A percentile compares a stretch with the other conserved stretches of the same genome.
phyloP scores from a whole-genome alignment of 2,329 filamentous ascomycete species.

The Phyllosticta paracitricarpa region DNA sequence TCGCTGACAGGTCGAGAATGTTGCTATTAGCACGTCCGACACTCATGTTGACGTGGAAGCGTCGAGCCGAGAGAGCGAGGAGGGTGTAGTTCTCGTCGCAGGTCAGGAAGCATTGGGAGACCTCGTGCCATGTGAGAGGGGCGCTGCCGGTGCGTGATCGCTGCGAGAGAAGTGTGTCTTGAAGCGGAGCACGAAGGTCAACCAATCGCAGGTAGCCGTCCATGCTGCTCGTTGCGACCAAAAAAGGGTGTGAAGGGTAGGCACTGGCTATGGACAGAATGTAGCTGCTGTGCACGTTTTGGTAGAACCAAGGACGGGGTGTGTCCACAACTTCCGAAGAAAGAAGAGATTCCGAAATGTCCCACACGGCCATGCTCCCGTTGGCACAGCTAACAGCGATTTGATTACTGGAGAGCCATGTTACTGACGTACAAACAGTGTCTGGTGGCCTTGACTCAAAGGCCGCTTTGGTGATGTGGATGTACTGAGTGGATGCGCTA shows the following conservation, averaged over 20 bases:
- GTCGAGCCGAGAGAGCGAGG: conserved; percentile 39
- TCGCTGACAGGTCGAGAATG: conserved; percentile 36
- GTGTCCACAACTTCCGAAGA: conserved; percentile 15
- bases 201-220: conserved; percentile 46
- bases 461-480: conserved; percentile 37
- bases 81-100: conserved; percentile 46
- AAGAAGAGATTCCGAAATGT: conserved; percentile 26
- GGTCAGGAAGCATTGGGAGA: conserved; percentile 43
- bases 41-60: conserved; percentile 40
- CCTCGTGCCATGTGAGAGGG: conserved; percentile 45
- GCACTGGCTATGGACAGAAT: conserved; percentile 38
- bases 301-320: conserved; percentile 34
- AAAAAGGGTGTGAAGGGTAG: conserved; percentile 44
- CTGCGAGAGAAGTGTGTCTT: conserved; percentile 34
- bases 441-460: conserved; percentile 42
- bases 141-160: conserved; percentile 41
- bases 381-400: conserved; percentile 47
- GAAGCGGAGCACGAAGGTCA: conserved; percentile 39
- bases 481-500: conserved; percentile 16
- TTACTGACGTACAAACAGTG: conserved; percentile 45
- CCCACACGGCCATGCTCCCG: conserved; percentile 48
- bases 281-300: conserved; percentile 36
- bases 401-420: conserved; percentile 47
- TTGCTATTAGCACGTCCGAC: conserved; percentile 27
- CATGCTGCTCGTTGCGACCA: conserved; percentile 43